Conservation (phyloP, 2,329 filamentous ascomycete species). For the Colletotrichum simmondsii region DNA sequence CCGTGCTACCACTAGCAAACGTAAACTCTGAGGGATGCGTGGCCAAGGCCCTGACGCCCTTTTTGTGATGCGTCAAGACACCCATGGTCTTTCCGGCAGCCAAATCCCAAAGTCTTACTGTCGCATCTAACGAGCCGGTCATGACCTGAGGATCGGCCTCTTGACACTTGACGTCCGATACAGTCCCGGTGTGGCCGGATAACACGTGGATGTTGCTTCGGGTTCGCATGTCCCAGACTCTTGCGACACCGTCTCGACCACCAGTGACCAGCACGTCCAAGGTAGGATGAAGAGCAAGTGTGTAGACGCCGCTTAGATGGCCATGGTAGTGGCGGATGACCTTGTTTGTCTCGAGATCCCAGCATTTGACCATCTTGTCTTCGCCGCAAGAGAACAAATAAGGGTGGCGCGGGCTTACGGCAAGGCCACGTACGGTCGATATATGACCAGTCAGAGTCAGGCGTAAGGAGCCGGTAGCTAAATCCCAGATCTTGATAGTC, state of each 20-base stretch:
- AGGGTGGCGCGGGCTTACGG: slow-evolving; percentile 91
- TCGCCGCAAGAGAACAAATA: slow-evolving; percentile 98
- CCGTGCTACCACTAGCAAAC: slow-evolving; percentile 91
- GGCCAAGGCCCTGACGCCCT: slow-evolving; percentile 87
- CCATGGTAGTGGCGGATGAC: slow-evolving; percentile 98
- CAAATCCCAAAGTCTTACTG: slow-evolving; percentile 93
- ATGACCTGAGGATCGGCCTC: slow-evolving; percentile 97
- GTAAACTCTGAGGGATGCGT: slow-evolving; percentile 94
- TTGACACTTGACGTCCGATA: slow-evolving; percentile 90
- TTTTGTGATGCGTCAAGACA: slow-evolving; percentile 97
- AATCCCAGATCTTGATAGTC: slow-evolving; percentile 98
- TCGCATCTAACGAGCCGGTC: slow-evolving; percentile 90
- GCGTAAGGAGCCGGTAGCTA: slow-evolving; percentile 85
- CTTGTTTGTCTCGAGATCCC: slow-evolving; percentile 99
- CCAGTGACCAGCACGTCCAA: slow-evolving; percentile 95
- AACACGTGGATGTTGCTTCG: slow-evolving; percentile 95
- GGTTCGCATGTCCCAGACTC: slow-evolving; percentile 99
- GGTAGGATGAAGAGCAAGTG: slow-evolving; percentile 90
- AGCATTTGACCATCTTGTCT: slow-evolving; percentile 99
- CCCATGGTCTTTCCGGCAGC: slow-evolving; percentile 97
- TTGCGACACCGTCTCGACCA: slow-evolving; percentile 90
- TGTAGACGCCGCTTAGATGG: slow-evolving; percentile 95
- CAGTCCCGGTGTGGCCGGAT: slow-evolving; percentile 88
- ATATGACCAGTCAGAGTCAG: slow-evolving; percentile 95
- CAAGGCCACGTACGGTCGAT: slow-evolving; percentile 90